Base-by-base conservation (phyloP, 192 early-diverging fungal species). In the Coemansia sp. region DNA sequence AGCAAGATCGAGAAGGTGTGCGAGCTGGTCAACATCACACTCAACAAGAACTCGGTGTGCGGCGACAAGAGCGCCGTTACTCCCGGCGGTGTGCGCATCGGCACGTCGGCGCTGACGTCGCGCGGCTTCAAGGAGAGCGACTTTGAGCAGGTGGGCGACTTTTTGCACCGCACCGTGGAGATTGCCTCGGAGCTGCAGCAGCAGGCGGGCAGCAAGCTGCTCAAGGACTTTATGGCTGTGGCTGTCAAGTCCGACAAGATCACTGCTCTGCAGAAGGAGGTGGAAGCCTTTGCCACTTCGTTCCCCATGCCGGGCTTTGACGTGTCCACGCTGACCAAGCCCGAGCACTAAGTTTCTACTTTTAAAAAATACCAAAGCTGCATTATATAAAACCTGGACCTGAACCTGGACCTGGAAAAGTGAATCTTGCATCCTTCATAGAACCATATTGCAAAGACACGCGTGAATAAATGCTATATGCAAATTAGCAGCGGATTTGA, bases 1-100 rank as follows among this genome's bases (percentile, higher is more conserved):
- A 85, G 81, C 83, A 99, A 99, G 85, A 87, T 98, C 71, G 97
- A 99, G 83, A 95, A 93, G 81, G 90, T 99, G 53, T 98, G 97
- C 82, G 97, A 99, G 70, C 84, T 90, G 71, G 91, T 87, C 57
- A 88, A 88, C 83, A 99, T 99, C 69, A 99, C 97, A 18, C 70
- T 99, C 48, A 99, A 99, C 87, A 99, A 99, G 85, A 99, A 99
- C 87, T 89, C 94, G 44, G 90, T 99, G 51, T 91, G 87, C 69
- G 97, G 97, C 58, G 97, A 99, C 80, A 84, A 84, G 51, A 92
- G 88, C 57, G 96, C 96, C 36, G 85, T 98, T 17, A 89, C 91
- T 40, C 97, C 97, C 60, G 97, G 97, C 56, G 97, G 97, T 81
- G 91, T 95, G 48, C 94, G 97, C 79, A 80, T 99, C 37, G 95